Evolutionary conservation across 768 basidiomycete species (phyloP), one percentile per base, ranked within the genome.

Genomic region (Tulasnella sp.): DNA sequence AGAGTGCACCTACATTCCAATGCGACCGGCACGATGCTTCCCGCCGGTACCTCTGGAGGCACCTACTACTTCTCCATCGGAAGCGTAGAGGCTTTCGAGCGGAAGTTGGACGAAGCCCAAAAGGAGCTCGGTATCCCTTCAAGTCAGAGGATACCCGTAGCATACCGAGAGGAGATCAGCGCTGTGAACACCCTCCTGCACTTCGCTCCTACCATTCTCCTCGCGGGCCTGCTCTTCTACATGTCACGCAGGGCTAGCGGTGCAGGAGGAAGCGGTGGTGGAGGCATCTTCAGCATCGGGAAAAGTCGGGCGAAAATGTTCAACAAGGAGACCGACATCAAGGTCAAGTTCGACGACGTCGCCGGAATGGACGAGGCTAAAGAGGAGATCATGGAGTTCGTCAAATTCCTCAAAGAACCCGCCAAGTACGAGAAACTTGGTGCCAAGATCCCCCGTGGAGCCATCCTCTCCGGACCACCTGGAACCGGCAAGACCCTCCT

Each of bases 361-460:
- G 97, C 97, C 16, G 97, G 97, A 41, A 98, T 98, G 96, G 97
- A 99, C 81, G 97, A 99, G 81, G 97, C 95, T 59, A 99, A 99
- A 84, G 92, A 95, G 83, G 97, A 99, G 83, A 96, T 99, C 77
- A 96, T 98, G 93, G 97, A 99, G 80, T 99, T 98, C 76, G 97
- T 99, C 79, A 95, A 97, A 77, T 98, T 99, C 84, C 84, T 99
- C 78, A 98, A 98, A 83, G 91, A 98, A 72, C 97, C 97, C 14
- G 82, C 88, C 36, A 91, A 90, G 79, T 99, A 97, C 82, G 93
- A 98, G 82, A 93, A 89, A 76, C 87, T 99, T 44, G 97, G 97
- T 73, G 97, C 97, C 73, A 98, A 98, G 83, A 98, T 98, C 75
- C 94, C 94, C 67, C 90, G 94, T 42, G 94, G 94, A 69, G 94